Evolutionary conservation across 108 stramenopile species (phyloP).

Genomic region (Nannochloropsis oceanica): DNA sequence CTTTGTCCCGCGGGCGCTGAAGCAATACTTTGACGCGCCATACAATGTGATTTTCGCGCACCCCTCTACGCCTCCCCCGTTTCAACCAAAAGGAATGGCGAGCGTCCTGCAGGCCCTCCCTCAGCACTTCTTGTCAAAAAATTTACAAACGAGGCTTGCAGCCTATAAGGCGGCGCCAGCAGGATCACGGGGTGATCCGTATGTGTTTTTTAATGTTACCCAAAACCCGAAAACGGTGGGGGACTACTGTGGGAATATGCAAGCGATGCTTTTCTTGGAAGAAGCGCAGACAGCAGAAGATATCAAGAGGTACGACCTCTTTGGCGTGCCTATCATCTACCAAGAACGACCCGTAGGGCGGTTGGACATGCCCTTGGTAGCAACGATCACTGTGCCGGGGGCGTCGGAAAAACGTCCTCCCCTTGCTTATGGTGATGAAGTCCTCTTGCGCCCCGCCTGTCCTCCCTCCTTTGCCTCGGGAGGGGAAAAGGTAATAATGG

Average conservation of each 20-base stretch:
- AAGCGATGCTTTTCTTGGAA: conserved; percentile 12
- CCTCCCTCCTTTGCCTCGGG: neutral
- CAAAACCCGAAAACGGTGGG: neutral
- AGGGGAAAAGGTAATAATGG: neutral
- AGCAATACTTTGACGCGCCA: neutral
- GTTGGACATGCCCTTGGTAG: neutral
- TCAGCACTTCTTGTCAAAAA: neutral
- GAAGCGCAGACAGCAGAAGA: conserved; percentile 14
- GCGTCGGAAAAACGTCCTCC: conserved; percentile 12
- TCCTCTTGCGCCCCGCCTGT: conserved; percentile 3
- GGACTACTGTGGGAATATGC: neutral
- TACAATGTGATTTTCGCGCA: neutral
- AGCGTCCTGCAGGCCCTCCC: neutral
- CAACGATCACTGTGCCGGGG: conserved; percentile 4
- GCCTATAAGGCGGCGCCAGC: neutral
- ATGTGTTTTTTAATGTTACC: neutral
- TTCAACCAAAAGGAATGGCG: neutral
- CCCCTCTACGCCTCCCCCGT: neutral
- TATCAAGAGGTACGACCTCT: conserved; percentile 13
- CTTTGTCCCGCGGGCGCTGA: neutral
- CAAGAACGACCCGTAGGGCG: neutral
- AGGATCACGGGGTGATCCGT: neutral
- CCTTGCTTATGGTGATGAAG: conserved; percentile 15
- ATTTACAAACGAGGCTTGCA: neutral
- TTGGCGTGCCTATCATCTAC: neutral